These are phyloP conservation scores for Chytriomyces confervae DNA, from an alignment of 192 early-diverging fungal species.

Conservation along the genomic window DNA sequence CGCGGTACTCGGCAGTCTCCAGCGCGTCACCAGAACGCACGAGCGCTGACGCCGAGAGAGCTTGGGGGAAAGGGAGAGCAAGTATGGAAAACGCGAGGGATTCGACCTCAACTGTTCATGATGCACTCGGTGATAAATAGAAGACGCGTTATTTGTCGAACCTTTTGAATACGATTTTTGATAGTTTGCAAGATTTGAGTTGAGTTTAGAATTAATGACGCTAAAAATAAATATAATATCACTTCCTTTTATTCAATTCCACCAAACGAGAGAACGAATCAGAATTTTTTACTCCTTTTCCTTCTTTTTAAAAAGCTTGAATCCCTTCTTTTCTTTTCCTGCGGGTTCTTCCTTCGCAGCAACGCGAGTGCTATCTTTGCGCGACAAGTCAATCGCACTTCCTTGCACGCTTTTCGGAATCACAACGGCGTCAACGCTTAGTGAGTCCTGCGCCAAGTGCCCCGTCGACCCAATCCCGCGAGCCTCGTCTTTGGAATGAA, in stretches of 20 bases:
- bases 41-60: neutral
- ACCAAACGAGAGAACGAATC: neutral
- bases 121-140: too few species aligned
- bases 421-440: neutral
- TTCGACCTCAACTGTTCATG: too few species aligned
- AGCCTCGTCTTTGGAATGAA: constrained; percentile 59
- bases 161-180: too few species aligned
- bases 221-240: too few species aligned
- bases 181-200: too few species aligned
- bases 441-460: neutral
- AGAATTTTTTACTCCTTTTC: constrained; percentile 3
- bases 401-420: neutral
- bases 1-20: neutral
- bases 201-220: too few species aligned
- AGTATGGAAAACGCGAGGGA: too few species aligned
- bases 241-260: too few species aligned
- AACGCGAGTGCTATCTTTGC: neutral
- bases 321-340: neutral
- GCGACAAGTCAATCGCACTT: neutral
- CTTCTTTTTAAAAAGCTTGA: constrained; percentile 23
- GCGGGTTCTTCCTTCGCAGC: neutral
- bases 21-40: neutral
- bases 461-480: constrained; percentile 5
- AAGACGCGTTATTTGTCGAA: too few species aligned
- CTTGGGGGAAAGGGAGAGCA: too few species aligned